phyloP scores from a whole-genome alignment of 306 rosid genomes.

The Albizia julibrissin region DNA sequence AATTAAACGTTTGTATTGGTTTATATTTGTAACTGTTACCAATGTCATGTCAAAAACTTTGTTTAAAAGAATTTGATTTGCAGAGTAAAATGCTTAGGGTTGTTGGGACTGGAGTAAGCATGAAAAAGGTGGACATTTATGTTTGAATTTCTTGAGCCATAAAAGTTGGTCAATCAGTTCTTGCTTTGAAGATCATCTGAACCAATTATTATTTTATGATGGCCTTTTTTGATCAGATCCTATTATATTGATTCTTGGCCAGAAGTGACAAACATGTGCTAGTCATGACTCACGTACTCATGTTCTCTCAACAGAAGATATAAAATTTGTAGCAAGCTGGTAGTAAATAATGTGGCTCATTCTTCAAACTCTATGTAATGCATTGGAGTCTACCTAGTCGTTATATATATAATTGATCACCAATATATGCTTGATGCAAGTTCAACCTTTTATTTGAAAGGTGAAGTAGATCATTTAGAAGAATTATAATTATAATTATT shows the following conservation, averaged over 20 bases:
- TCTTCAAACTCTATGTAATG: background rate
- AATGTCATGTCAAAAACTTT: background rate
- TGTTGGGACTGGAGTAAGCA: slow-evolving; percentile 1
- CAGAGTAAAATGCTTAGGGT: background rate
- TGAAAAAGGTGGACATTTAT: background rate
- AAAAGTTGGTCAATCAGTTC: background rate
- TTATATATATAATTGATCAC: background rate
- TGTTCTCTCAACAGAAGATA: background rate
- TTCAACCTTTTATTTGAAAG: background rate
- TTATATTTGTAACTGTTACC: background rate
- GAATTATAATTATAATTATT: background rate
- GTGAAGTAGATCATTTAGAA: background rate
- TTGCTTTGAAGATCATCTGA: background rate
- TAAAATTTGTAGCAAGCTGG: background rate
- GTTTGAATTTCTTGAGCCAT: background rate
- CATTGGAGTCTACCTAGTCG: background rate
- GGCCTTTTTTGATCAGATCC: background rate
- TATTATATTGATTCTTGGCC: background rate
- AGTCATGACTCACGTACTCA: background rate
- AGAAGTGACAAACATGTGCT: background rate
- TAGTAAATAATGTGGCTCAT: background rate
- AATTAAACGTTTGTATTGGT: background rate
- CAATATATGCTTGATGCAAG: background rate
- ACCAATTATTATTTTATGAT: background rate
- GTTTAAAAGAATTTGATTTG: background rate